These are phyloP conservation scores for Ilyonectria destructans DNA, from an alignment of 2,329 filamentous ascomycete genomes.

Conservation along the genomic window DNA sequence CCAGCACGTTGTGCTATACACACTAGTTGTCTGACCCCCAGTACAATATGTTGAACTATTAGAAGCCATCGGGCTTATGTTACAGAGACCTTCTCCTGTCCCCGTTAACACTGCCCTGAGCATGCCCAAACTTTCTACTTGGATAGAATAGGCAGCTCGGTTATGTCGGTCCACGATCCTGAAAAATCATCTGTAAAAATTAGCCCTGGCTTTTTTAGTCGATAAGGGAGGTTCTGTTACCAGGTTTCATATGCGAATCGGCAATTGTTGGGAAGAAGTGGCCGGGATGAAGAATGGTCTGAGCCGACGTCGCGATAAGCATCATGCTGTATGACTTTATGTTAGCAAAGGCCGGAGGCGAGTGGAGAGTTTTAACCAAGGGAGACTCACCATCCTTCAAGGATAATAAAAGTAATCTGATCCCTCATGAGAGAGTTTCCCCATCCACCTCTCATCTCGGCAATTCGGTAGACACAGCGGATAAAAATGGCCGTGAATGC, in stretches of 20 bases:
- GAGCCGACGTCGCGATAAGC: not conserved
- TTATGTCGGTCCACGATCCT: constrained; percentile 13
- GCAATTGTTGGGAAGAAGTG: constrained; percentile 7
- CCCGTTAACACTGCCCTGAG: no score
- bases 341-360: no score
- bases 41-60: no score
- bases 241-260: not conserved
- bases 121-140: no score
- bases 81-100: no score
- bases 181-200: not conserved
- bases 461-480: constrained; percentile 75
- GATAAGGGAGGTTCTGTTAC: not conserved
- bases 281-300: constrained; percentile 12
- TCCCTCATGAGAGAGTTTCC: constrained; percentile 68
- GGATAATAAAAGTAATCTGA: constrained; percentile 68
- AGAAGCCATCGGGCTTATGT: no score
- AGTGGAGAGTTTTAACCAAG: no score
- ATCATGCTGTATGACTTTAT: constrained; percentile 8
- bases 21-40: no score
- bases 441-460: constrained; percentile 77
- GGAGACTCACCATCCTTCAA: constrained; percentile 61
- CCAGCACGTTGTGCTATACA: no score
- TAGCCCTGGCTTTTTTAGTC: not conserved
- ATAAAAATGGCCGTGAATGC: constrained; percentile 65
- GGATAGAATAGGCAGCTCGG: not conserved